Base-by-base conservation (phyloP, 2,329 filamentous ascomycete genomes). In the Trichoderma brevicompactum region DNA sequence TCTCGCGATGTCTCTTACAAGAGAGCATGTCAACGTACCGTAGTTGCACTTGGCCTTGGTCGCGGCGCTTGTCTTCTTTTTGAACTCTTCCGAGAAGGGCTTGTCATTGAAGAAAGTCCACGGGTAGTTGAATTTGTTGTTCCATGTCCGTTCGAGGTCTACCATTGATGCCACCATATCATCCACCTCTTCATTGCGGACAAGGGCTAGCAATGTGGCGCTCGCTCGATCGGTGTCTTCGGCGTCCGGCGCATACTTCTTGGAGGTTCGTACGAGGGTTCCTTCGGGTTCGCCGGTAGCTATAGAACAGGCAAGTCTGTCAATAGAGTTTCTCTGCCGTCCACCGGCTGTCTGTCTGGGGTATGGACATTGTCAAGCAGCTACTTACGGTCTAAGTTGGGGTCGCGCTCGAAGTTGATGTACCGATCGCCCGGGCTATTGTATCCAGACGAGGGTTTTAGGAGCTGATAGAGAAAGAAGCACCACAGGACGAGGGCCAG, bases 51-150 rank as follows among this genome's bases (percentile, higher is more conserved):
- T 89, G 53, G 94, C 95, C 70, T 96, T 97, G 17, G 94, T 98
- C 58, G 86, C 89, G 34, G 89, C 92, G 68, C 85, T 83, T 0
- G 94, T 98, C 77, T 85, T 87, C 72, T 81, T 82, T 80, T 96
- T 98, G 82, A 99, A 99, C 72, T 98, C 94, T 15, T 95, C 91
- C 2, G 90, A 89, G 74, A 99, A 99, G 15, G 92, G 92, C 60
- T 92, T 89, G 74, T 99, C 94, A 79, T 99, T 99, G 85, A 99
- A 96, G 78, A 99, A 99, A 8, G 93, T 97, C 92, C 95, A 99
- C 0, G 95, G 95, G 75, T 99, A 99, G 82, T 99, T 99, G 86
- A 98, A 99, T 76, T 99, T 99, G 83, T 87, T 83, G 74, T 99
- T 99, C 93, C 94, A 99, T 1, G 94, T 98, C 70, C 90, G 83